Base-by-base conservation (phyloP, 1,139 yeast species). In the Magnusiomyces sp. region DNA sequence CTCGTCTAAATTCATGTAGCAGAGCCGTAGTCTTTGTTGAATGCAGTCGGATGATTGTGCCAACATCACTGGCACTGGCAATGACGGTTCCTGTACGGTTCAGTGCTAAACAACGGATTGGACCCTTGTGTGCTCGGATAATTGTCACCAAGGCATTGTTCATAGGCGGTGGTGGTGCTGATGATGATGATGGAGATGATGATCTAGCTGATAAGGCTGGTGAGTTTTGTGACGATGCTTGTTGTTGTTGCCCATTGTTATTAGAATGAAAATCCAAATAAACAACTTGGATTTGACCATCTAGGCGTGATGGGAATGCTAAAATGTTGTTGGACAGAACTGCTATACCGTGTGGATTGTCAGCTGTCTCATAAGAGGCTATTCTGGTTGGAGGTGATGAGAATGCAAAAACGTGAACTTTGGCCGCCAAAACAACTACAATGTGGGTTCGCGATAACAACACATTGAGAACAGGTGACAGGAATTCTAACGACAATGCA, bases 61-160 rank as follows among this genome's bases (percentile, higher is more conserved):
- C 98, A 33, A 87, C 80, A 47, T 79, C 85, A 5, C 95, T 83
- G 2, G 96, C 95, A 11, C 92, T 81, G 0, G 97, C 97, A 4
- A 92, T 72, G 73, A 86, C 73, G 1, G 83, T 75, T 0, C 95
- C 95, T n/a, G 80, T 71, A 43, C 79, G 73, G 59, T 83, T 85
- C 40, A 90, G 63, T 1, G 86, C 78, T 14, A 90, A 65, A 54
- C 84, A 77, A 53, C 88, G 71, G 45, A 90, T 77, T 29, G 74
- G 73, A 1, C 87, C 75, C 62, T 81, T 83, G 66, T 89, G 97
- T 1, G 96, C 96, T 59, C 88, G 83, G 38, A 90, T 77, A 4
- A 90, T 81, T 43, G 87, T 80, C 1, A 83, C 80, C 42, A 80
- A 66, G 57, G 79, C 80, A 51, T 79, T 71, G 53, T 76, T 23